These are phyloP conservation scores for Leptosphaerulina australis DNA, from an alignment of 2,329 filamentous ascomycete species.

Conservation along the genomic window DNA sequence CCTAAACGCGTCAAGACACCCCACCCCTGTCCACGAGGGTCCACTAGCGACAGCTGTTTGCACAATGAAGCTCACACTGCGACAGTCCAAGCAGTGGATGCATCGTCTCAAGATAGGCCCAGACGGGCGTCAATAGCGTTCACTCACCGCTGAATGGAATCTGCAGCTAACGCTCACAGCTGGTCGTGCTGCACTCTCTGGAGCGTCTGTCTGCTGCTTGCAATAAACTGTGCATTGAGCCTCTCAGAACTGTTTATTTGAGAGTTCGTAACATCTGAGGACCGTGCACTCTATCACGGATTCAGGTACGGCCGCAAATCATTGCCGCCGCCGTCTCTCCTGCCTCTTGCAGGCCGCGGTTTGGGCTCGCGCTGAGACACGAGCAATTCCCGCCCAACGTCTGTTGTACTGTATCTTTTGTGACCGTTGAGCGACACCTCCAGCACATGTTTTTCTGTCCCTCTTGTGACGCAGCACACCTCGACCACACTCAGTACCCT, in stretches of 20 bases:
- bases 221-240: not conserved
- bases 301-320: slow-evolving; percentile 19
- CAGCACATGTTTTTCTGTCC: slow-evolving; percentile 1
- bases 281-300: slow-evolving; percentile 12
- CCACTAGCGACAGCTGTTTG: not conserved
- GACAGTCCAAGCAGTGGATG: slow-evolving; percentile 19
- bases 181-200: not conserved
- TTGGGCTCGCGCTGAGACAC: slow-evolving; percentile 23
- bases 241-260: not conserved
- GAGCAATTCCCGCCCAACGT: slow-evolving; percentile 7
- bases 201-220: not conserved
- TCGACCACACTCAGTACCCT: slow-evolving; percentile 14
- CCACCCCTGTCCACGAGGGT: slow-evolving; percentile 6
- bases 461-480: slow-evolving; percentile 16
- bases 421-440: slow-evolving; percentile 7
- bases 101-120: slow-evolving; percentile 11
- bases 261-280: slow-evolving; percentile 24
- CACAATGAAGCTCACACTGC: slow-evolving; percentile 20
- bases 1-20: slow-evolving; percentile 15
- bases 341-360: slow-evolving; percentile 29
- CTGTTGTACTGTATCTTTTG: slow-evolving; percentile 1
- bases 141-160: slow-evolving; percentile 14
- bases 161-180: not conserved
- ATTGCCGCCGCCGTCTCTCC: slow-evolving; percentile 30
- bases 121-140: not conserved